These are phyloP conservation scores for Canna indica DNA, from an alignment of 176 grass and related monocot species.

Conservation along the genomic window DNA sequence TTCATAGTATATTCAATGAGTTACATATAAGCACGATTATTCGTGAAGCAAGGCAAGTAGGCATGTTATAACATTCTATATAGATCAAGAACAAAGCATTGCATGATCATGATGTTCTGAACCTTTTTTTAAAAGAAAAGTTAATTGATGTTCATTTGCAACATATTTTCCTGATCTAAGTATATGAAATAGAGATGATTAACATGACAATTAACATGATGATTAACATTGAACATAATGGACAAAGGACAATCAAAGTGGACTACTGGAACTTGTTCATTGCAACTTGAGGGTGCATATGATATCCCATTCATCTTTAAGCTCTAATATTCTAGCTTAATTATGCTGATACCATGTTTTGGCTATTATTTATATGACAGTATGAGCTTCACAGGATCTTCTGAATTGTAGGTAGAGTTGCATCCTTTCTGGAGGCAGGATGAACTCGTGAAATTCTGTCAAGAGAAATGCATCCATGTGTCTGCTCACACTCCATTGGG, in stretches of 20 bases:
- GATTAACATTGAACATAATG: not conserved
- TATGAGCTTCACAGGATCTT: not conserved
- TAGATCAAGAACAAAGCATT: too few relatives aligned
- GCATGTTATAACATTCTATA: too few relatives aligned
- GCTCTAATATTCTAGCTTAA: too few relatives aligned
- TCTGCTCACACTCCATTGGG: conserved; percentile 41
- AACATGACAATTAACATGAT: too few relatives aligned
- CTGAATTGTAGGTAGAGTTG: conserved; percentile 33
- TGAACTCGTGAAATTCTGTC: conserved; percentile 35
- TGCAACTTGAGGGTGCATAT: not conserved
- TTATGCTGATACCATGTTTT: too few relatives aligned
- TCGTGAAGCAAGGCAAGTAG: too few relatives aligned
- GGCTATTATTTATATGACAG: not conserved
- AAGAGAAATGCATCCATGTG: conserved; percentile 40
- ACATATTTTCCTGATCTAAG: too few relatives aligned
- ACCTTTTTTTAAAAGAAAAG: too few relatives aligned
- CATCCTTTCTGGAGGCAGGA: conserved; percentile 44
- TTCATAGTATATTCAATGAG: too few relatives aligned
- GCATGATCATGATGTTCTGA: too few relatives aligned
- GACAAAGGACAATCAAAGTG: not conserved
- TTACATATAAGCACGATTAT: too few relatives aligned
- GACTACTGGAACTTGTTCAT: not conserved
- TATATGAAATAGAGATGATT: not conserved
- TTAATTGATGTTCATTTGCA: too few relatives aligned
- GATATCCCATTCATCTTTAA: not conserved